Base-by-base conservation (phyloP, 352 stramenopile species). In the Pythium guiyangense region DNA sequence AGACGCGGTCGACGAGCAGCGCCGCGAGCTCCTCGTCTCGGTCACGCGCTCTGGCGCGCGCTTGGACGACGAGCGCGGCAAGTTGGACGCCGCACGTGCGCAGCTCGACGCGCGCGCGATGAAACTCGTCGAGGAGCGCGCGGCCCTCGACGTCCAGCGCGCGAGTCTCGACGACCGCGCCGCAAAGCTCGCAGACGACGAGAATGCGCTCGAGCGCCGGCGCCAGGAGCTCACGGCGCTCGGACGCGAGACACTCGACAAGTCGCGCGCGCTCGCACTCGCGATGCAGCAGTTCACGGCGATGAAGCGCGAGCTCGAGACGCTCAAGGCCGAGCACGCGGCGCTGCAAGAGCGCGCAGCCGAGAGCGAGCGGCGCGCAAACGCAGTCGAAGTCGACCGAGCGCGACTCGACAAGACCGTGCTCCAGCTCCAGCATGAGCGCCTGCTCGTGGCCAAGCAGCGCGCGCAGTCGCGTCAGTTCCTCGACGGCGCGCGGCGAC, bases 391-490 rank as follows among this genome's bases (percentile, higher is more conserved):
- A 53, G 57, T 65, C 42, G 67, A 86, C 54, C 73, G 78, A 45
- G 70, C 69, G 42, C 63, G 66, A 22, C 59, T 94, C 27, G 77
- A 89, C 29, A 68, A 77, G 22, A 68, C 77, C 3, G 63, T 71
- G 15, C 62, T 69, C 25, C 71, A 84, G 48, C 64, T 94, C 44
- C 74, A 91, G 54, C 81, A 83, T 22, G 84, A 94, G 61, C 71
- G 77, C 6, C 62, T 92, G 14, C 46, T 80, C 50, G 69, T 92
- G 20, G 77, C 78, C 39, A 90, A 85, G 59, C 79, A 90, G 64
- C 84, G 80, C 43, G 60, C 86, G 61, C 74, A 94, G 63, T 91
- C 81, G 55, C 77, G 81, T 22, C 76, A 89, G 52, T 77, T 94
- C 50, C 61, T 92, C 20, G 74, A 92, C 51, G 74, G 78, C 46